phyloP scores from a whole-genome alignment of 2,329 filamentous ascomycete species.

The Trichoderma sp. region DNA sequence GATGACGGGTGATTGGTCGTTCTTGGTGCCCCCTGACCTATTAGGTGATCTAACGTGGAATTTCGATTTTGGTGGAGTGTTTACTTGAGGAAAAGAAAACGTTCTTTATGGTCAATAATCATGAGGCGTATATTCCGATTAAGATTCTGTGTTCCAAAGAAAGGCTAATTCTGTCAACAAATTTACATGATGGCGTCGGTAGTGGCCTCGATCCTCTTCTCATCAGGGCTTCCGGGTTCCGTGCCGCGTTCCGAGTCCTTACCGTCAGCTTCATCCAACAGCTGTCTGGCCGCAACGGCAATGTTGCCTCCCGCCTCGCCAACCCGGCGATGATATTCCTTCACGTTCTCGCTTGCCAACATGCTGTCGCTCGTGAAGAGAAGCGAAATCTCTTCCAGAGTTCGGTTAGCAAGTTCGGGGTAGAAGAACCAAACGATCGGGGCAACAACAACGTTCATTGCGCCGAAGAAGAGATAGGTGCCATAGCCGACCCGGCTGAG shows the following conservation, averaged over 20 bases:
- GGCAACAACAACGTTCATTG: conserved; percentile 49
- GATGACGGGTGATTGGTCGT: conserved; percentile 17
- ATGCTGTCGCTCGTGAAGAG: conserved; percentile 47
- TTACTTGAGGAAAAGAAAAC: neutral
- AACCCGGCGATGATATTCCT: conserved; percentile 28
- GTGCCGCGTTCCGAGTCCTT: neutral
- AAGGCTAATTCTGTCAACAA: conserved; percentile 9
- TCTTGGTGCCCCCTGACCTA: conserved; percentile 53
- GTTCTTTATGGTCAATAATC: neutral
- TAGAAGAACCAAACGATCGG: conserved; percentile 46
- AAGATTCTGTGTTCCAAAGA: neutral
- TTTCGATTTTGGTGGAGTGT: conserved; percentile 17
- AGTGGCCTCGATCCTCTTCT: conserved; percentile 8
- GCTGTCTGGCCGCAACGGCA: conserved; percentile 22
- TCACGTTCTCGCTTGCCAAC: conserved; percentile 45
- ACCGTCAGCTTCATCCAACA: conserved; percentile 26
- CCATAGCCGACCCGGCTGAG: conserved; percentile 44
- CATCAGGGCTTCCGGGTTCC: conserved; percentile 7
- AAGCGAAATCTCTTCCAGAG: conserved; percentile 36
- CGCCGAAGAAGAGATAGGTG: conserved; percentile 52
- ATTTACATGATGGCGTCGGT: conserved; percentile 6
- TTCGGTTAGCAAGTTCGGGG: conserved; percentile 21
- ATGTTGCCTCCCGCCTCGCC: conserved; percentile 25
- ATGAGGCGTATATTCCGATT: neutral
- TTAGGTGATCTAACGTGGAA: conserved; percentile 23